phyloP scores from a whole-genome alignment of 2,329 filamentous ascomycete genomes.

The Coniochaeta hoffmannii region DNA sequence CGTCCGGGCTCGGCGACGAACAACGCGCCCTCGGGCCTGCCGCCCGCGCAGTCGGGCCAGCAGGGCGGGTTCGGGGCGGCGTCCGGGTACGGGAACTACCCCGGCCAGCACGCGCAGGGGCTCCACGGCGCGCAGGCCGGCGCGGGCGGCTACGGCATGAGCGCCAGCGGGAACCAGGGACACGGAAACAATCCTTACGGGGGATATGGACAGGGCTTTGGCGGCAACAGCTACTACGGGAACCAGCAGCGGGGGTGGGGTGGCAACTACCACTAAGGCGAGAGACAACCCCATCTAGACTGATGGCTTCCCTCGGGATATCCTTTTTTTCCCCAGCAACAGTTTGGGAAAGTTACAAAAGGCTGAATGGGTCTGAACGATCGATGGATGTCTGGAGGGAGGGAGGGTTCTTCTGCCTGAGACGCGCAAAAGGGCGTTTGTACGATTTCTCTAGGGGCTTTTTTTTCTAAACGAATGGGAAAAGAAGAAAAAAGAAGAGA shows the following conservation, averaged over 20 bases:
- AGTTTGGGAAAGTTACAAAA: background rate
- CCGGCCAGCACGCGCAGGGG: conserved; percentile 41
- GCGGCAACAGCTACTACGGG: conserved; percentile 34
- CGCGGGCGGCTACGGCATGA: conserved; percentile 44
- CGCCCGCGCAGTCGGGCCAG: conserved; percentile 45
- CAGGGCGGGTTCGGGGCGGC: conserved; percentile 35
- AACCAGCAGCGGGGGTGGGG: conserved; percentile 45
- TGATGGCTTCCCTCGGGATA: background rate
- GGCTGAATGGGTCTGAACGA: background rate
- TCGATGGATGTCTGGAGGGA: too few relatives aligned
- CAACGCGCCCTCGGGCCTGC: conserved; percentile 44
- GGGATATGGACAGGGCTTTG: conserved; percentile 40
- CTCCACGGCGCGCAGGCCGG: conserved; percentile 42
- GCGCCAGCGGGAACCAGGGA: conserved; percentile 39
- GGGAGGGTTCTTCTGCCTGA: background rate
- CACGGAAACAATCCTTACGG: conserved; percentile 48
- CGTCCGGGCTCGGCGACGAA: conserved; percentile 53
- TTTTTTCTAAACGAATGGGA: background rate
- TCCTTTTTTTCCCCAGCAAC: background rate
- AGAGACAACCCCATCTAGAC: background rate
- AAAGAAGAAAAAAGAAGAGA: background rate
- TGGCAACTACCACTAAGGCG: conserved; percentile 41
- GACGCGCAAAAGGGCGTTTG: background rate
- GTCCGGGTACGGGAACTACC: conserved; percentile 48
- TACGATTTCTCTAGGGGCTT: background rate